phyloP scores from a whole-genome alignment of 75 land plant species.

The Sequoia sempervirens region DNA sequence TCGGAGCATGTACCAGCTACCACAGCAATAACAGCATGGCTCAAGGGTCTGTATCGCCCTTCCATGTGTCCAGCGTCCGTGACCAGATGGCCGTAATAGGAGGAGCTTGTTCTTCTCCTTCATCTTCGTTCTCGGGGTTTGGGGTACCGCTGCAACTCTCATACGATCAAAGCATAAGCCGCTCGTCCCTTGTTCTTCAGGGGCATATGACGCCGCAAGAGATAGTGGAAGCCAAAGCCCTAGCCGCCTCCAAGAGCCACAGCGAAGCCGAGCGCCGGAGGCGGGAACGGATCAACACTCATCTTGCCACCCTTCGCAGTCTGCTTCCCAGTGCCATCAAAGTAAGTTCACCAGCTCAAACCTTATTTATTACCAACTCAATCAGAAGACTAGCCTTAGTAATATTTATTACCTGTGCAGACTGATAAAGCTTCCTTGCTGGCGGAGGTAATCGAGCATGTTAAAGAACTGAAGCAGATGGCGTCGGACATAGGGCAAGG shows the following conservation, averaged over 20 bases:
- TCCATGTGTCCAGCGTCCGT: too few relatives aligned
- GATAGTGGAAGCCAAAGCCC: slow-evolving; percentile 26
- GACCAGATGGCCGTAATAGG: too few relatives aligned
- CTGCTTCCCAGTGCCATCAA: slow-evolving; percentile 41
- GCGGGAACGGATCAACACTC: slow-evolving; percentile 23
- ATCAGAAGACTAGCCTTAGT: background rate
- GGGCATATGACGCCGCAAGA: slow-evolving; percentile 28
- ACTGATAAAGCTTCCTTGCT: slow-evolving; percentile 80
- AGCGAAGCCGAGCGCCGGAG: slow-evolving; percentile 34
- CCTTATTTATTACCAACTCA: background rate
- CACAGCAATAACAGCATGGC: too few relatives aligned
- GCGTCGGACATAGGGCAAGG: slow-evolving; percentile 38
- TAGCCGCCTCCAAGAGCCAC: slow-evolving; percentile 31
- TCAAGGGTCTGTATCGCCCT: too few relatives aligned
- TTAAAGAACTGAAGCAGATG: slow-evolving; percentile 53
- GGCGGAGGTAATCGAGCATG: slow-evolving; percentile 64
- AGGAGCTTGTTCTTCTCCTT: too few relatives aligned
- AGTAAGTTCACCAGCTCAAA: slow-evolving; percentile 17
- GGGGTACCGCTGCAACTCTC: too few relatives aligned
- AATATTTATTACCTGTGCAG: slow-evolving; percentile 20
- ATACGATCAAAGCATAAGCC: too few relatives aligned
- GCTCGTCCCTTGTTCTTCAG: too few relatives aligned
- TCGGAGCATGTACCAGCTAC: too few relatives aligned
- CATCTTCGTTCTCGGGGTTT: too few relatives aligned
- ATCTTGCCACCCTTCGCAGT: slow-evolving; percentile 22